A percentile compares a stretch with the other conserved stretches of the same genome.
Evolutionary conservation across 306 rosid species (phyloP).

Genomic region (Prosopis cineraria): DNA sequence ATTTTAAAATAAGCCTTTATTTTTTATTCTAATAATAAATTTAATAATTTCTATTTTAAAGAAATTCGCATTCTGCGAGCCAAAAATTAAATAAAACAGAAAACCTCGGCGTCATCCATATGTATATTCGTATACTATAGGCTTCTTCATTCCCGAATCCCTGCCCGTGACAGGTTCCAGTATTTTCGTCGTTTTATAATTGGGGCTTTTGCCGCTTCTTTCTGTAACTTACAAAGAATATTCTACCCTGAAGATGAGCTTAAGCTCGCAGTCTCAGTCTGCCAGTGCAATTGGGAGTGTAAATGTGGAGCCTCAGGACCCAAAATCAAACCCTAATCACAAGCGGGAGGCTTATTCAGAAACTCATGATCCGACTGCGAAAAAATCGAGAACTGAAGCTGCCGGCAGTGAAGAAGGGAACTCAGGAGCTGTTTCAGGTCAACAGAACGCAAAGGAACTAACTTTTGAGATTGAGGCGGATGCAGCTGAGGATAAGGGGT

Average conservation of each 20-base stretch:
- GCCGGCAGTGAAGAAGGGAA: background rate
- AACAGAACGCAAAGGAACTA: background rate
- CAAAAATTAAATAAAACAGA: no score
- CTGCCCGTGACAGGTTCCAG: background rate
- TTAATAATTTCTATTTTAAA: no score
- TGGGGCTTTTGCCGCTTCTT: background rate
- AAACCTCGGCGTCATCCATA: no score
- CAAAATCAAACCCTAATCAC: slow-evolving; percentile 30
- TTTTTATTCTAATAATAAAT: no score
- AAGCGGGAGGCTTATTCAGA: slow-evolving; percentile 45
- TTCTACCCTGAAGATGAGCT: slow-evolving; percentile 33
- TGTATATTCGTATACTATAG: no score
- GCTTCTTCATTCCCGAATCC: background rate
- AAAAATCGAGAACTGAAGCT: slow-evolving; percentile 48
- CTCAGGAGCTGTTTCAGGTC: background rate
- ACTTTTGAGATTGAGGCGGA: slow-evolving; percentile 70
- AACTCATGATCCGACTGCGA: slow-evolving; percentile 11
- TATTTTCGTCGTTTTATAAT: background rate
- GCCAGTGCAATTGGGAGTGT: slow-evolving; percentile 22
- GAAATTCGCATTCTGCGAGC: no score
- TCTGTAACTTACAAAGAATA: background rate
- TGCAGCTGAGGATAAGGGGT: slow-evolving; percentile 85
- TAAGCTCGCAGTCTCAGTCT: slow-evolving; percentile 26
- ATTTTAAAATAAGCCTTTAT: no score
- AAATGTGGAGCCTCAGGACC: slow-evolving; percentile 17